Base-by-base conservation (phyloP, 2,329 filamentous ascomycete genomes). In the Colletotrichum brevisporum region DNA sequence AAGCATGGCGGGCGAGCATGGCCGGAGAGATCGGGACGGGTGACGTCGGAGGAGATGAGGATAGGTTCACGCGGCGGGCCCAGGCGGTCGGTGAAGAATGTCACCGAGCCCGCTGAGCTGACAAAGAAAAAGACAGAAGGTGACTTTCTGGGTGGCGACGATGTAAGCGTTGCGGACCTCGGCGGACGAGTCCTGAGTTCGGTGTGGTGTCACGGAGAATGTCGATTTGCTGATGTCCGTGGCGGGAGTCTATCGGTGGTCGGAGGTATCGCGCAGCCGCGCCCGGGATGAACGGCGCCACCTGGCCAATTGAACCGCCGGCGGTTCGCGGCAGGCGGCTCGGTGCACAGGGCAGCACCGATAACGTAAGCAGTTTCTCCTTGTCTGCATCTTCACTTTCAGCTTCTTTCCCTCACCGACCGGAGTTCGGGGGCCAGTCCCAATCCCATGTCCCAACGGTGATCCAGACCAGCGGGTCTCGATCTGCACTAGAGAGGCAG, bases 1-100 rank as follows among this genome's bases (percentile, higher is more conserved):
- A 58, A 45, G 45, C 69, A 57, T 66, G 62, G 15, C 61, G 69
- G 53, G 61, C 39, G 45, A 71, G 47, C 69, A 71, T 71, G 65
- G 47, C 45, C 24, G 45, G 50, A n/a, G 45, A 15, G 3, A 15
- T 15, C 18, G 45, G 18, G 21, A 50, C 16, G 41, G 41, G 58
- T 50, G 65, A 64, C 60, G 66, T 66, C 48, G 62, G 50, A 47
- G 12, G 36, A 39, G 26, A 6, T 3, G 27, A 21, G 21, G 50
- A 10, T n/a, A 36, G 39, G 36, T 15, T 39, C 16, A 31, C 36
- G 15, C 39, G 57, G 27, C 39, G 50, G 27, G 52, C 59, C 24
- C 50, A 18, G 50, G 39, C 59, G 51, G 39, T 43, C 57, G 47
- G 57, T 31, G 21, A 60, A 52, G 2, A 39, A 60, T 41, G 45